phyloP scores from a whole-genome alignment of 768 basidiomycete genomes.

The Boletus barrowsii region DNA sequence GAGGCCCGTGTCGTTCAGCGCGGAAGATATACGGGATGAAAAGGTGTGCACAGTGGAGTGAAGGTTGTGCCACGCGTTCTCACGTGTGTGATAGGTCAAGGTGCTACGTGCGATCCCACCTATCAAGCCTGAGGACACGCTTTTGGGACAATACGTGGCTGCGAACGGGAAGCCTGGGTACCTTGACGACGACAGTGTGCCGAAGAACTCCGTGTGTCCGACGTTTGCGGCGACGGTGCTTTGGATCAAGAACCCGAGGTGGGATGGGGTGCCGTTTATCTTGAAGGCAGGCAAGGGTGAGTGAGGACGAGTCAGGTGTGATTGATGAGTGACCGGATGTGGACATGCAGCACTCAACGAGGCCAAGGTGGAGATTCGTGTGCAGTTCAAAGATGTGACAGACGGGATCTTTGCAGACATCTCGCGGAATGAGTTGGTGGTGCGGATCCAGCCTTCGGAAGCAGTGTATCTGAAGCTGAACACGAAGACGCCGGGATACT shows the following conservation, averaged over 20 bases:
- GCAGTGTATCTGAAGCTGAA: constrained; percentile 98
- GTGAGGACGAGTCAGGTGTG: constrained; percentile 19
- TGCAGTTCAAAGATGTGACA: constrained; percentile 98
- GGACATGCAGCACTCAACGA: constrained; percentile 79
- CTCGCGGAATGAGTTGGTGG: constrained; percentile 93
- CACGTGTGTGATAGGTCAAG: constrained; percentile 68
- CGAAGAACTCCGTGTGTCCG: constrained; percentile 87
- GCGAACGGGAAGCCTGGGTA: constrained; percentile 98
- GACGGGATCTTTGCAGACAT: constrained; percentile 97
- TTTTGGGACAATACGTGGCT: constrained; percentile 91
- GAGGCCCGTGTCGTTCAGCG: constrained; percentile 93
- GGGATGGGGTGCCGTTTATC: constrained; percentile 99
- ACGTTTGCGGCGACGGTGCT: constrained; percentile 91
- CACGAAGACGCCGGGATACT: constrained; percentile 88
- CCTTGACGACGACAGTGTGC: constrained; percentile 94
- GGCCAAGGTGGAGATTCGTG: constrained; percentile 96
- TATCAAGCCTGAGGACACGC: constrained; percentile 69
- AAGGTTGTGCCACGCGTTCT: constrained; percentile 9
- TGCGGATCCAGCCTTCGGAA: constrained; percentile 95
- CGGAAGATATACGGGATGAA: constrained; percentile 98
- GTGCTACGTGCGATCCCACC: constrained; percentile 89
- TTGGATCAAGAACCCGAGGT: constrained; percentile 92
- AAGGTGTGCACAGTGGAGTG: constrained; percentile 56
- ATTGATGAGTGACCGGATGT: constrained; percentile 10
- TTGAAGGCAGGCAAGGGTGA: constrained; percentile 96